Evolutionary conservation across 306 rosid genomes (phyloP).

Genomic region (Trifolium subterraneum): DNA sequence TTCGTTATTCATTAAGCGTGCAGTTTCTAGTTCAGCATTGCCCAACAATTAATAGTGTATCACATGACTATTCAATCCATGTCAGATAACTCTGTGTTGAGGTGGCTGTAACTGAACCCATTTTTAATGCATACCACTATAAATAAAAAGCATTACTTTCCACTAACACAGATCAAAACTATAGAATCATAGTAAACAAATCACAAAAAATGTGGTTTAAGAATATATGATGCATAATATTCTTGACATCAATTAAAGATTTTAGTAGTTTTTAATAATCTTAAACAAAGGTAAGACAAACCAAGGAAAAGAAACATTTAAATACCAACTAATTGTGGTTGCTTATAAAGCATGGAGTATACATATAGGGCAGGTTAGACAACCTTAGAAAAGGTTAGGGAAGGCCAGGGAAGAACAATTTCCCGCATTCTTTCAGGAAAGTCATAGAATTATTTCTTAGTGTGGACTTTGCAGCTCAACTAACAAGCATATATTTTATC

Average conservation of each 20-base stretch:
- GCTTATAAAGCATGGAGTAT: conserved; percentile 1
- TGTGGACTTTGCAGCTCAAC: conserved; percentile 19
- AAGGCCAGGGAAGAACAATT: conserved; percentile 19
- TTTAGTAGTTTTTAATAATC: not conserved
- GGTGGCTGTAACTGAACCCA: not conserved
- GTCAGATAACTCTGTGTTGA: not conserved
- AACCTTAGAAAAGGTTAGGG: conserved; percentile 14
- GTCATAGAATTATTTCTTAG: not conserved
- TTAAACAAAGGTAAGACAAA: not conserved
- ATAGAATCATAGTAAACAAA: conserved; percentile 5
- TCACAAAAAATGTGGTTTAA: not conserved
- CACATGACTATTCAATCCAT: not conserved
- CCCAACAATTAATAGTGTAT: not conserved
- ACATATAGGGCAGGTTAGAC: conserved; percentile 9
- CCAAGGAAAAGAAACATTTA: not conserved
- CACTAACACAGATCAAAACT: not conserved
- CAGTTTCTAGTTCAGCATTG: conserved; percentile 1
- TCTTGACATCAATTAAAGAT: not conserved
- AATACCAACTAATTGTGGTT: conserved; percentile 1
- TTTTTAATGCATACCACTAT: not conserved
- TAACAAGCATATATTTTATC: not conserved
- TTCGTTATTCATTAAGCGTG: not conserved
- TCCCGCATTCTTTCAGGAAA: conserved; percentile 12
- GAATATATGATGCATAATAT: not conserved
- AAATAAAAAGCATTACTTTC: not conserved